A percentile compares a stretch with the other conserved stretches of the same genome.
Evolutionary conservation across 805 yeast genomes (phyloP).

Genomic region (Yarrowia sp.): DNA sequence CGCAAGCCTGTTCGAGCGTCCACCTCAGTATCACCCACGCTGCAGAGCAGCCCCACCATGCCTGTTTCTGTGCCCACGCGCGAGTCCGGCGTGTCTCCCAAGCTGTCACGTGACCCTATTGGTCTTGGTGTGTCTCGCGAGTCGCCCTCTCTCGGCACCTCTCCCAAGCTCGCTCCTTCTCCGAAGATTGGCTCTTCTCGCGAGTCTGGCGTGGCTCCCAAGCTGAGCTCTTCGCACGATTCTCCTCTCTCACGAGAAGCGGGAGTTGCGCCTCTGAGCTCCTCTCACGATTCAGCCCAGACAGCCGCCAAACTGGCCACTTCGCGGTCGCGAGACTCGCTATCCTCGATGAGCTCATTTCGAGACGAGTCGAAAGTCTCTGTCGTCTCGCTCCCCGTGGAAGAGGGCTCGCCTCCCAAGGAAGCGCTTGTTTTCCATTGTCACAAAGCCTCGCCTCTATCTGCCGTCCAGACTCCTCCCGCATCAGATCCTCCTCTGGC

Average conservation of each 20-base stretch:
- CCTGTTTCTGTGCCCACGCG: not conserved
- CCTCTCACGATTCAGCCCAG: not conserved
- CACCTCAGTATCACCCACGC: not conserved
- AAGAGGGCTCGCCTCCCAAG: slow-evolving; percentile 11
- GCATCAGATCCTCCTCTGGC: slow-evolving; percentile 16
- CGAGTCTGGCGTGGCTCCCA: not conserved
- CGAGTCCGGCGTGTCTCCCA: not conserved
- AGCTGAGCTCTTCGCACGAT: not conserved
- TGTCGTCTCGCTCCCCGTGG: slow-evolving; percentile 17
- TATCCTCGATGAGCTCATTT: not conserved
- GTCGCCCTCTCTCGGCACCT: not conserved
- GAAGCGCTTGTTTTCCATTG: slow-evolving; percentile 12
- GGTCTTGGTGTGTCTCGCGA: not conserved
- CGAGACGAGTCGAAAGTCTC: slow-evolving; percentile 7
- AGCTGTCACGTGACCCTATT: not conserved
- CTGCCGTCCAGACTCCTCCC: slow-evolving; percentile 25
- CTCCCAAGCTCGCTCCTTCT: not conserved
- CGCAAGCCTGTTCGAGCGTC: slow-evolving; percentile 15
- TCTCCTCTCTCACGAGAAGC: not conserved
- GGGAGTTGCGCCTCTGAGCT: not conserved
- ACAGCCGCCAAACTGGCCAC: not conserved
- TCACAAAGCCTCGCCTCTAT: slow-evolving; percentile 22
- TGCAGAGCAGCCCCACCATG: slow-evolving; percentile 1
- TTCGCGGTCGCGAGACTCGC: not conserved
- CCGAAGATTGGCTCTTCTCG: not conserved